Percentiles rank a stretch among this genome's conserved stretches.
phyloP scores from a whole-genome alignment of 352 stramenopile genomes.

The Globisporangium paroecandrum region DNA sequence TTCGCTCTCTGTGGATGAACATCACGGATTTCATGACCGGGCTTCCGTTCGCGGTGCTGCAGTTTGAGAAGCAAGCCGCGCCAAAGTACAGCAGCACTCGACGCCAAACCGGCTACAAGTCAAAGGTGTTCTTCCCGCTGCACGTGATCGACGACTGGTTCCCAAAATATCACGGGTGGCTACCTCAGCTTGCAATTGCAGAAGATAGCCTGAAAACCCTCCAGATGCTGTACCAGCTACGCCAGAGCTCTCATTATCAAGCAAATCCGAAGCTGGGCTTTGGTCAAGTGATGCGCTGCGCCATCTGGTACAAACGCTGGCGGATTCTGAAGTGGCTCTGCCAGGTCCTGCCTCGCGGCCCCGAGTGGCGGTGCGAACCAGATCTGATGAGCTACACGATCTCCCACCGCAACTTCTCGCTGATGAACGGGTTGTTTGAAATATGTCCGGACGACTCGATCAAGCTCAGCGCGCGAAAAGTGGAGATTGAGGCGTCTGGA shows the following conservation, averaged over 20 bases:
- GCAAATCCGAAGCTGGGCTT: not conserved
- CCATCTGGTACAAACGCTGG: conserved; percentile 10
- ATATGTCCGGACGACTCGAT: not conserved
- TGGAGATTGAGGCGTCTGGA: conserved; percentile 1
- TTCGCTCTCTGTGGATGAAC: not conserved
- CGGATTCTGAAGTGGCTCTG: conserved; percentile 7
- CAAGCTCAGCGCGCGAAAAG: not conserved
- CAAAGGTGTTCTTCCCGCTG: conserved; percentile 3
- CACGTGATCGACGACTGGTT: not conserved
- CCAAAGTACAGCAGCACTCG: conserved; percentile 1
- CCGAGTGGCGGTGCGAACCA: conserved; percentile 1
- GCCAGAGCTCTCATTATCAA: not conserved
- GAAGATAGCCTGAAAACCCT: not conserved
- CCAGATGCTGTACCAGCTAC: not conserved
- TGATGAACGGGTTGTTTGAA: conserved; percentile 5
- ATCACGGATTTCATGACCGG: conserved; percentile 4
- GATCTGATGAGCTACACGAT: conserved; percentile 7
- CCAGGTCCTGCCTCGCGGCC: not conserved
- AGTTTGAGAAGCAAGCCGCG: not conserved
- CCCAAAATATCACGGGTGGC: not conserved
- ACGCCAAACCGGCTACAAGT: not conserved
- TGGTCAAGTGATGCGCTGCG: conserved; percentile 4
- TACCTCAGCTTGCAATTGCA: conserved; percentile 5
- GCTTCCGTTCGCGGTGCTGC: conserved; percentile 1
- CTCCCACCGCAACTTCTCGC: conserved; percentile 4